A percentile compares a stretch with the other conserved stretches of the same genome.
phyloP scores from a whole-genome alignment of 108 stramenopile species.

The Cyclotella distinguenda region DNA sequence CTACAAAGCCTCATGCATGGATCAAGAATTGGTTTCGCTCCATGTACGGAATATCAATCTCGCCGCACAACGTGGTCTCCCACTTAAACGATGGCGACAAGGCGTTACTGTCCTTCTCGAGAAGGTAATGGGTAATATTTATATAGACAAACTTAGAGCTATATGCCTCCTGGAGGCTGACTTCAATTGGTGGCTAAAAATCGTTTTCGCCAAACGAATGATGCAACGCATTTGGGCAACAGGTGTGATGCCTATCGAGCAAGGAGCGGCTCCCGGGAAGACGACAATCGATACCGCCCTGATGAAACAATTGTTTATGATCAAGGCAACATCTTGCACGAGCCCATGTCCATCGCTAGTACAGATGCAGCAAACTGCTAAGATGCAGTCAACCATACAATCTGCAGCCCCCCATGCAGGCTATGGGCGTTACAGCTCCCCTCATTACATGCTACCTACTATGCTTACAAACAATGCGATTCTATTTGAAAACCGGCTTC shows the following conservation, averaged over 20 bases:
- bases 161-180: constrained; percentile 26
- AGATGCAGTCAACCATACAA: constrained; percentile 1
- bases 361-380: neutral
- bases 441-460: neutral
- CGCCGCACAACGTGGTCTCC: neutral
- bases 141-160: constrained; percentile 18
- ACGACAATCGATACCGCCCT: neutral
- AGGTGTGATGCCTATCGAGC: constrained; percentile 3
- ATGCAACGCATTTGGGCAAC: neutral
- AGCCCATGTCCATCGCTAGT: neutral
- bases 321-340: neutral
- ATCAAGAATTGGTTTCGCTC: neutral
- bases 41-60: constrained; percentile 9
- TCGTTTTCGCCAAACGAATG: constrained; percentile 13
- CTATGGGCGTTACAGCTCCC: neutral
- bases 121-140: constrained; percentile 18
- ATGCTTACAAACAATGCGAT: neutral
- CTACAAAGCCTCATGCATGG: constrained; percentile 3
- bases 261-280: neutral
- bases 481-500: neutral
- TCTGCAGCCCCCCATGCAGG: neutral
- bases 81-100: constrained; percentile 11
- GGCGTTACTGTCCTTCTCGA: constrained; percentile 19
- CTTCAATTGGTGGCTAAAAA: constrained; percentile 22
- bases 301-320: constrained; percentile 4